A percentile compares a stretch with the other conserved stretches of the same genome.
These are phyloP conservation scores for Glycyrrhiza uralensis DNA, from an alignment of 306 rosid species.

Conservation along the genomic window DNA sequence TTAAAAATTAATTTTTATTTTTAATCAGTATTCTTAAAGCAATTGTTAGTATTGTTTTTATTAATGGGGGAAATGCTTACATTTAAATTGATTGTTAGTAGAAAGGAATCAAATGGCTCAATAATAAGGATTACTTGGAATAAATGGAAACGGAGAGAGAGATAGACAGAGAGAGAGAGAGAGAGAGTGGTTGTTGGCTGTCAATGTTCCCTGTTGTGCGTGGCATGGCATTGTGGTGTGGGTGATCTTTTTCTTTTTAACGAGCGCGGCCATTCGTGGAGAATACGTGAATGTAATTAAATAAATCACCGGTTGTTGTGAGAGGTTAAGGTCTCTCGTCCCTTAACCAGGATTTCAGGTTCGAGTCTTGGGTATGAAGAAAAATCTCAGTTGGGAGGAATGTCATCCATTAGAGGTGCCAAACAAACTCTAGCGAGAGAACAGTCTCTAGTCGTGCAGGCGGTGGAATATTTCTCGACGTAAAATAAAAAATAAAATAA, in stretches of 20 bases:
- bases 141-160: no score
- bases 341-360: no score
- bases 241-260: not conserved
- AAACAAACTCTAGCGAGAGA: no score
- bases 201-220: slow-evolving; percentile 26
- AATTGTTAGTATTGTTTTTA: not conserved
- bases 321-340: no score
- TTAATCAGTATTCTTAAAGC: not conserved
- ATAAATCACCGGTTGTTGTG: not conserved
- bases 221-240: slow-evolving; percentile 11
- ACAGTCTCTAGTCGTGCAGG: no score
- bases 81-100: not conserved
- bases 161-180: not conserved
- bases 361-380: no score
- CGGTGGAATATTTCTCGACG: no score
- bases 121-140: slow-evolving; percentile 3
- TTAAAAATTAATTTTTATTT: no score
- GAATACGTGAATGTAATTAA: not conserved
- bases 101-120: slow-evolving; percentile 29
- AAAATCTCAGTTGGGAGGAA: no score
- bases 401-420: no score
- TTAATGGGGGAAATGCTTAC: not conserved
- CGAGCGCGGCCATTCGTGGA: not conserved
- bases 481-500: no score
- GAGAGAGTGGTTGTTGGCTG: slow-evolving; percentile 26